These are phyloP conservation scores for Fraxinus sp. DNA, from an alignment of 305 asterid genomes.

Conservation along the genomic window DNA sequence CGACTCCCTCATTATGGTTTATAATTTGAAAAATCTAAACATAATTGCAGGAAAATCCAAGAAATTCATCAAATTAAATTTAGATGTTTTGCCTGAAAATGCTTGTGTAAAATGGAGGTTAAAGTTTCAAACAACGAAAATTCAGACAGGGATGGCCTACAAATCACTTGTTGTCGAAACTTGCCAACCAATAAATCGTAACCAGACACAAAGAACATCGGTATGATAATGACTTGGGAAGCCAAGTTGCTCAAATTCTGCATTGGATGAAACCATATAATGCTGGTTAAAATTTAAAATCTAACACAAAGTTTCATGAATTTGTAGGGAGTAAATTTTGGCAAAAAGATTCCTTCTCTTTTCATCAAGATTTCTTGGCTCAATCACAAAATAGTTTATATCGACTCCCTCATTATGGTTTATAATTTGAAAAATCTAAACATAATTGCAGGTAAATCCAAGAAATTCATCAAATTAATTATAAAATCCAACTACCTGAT, in stretches of 20 bases:
- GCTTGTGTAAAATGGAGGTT: not conserved
- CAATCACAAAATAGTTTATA: not conserved
- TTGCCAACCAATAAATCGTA: not conserved
- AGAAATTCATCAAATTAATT: not conserved
- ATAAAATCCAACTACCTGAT: constrained; percentile 46
- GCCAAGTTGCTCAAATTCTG: not conserved
- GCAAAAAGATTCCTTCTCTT: not conserved
- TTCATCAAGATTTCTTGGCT: not conserved
- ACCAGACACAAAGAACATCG: not conserved
- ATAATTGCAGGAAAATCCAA: too few species aligned
- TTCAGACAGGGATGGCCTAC: not conserved
- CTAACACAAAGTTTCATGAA: not conserved
- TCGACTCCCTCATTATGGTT: not conserved
- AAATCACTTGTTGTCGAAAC: not conserved
- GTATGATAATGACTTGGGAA: not conserved
- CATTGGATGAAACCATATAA: not conserved
- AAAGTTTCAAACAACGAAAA: not conserved
- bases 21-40: too few species aligned
- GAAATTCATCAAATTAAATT: too few species aligned
- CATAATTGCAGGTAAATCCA: not conserved
- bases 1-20: too few species aligned
- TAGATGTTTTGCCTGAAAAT: not conserved
- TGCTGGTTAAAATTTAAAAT: not conserved
- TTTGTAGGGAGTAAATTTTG: not conserved
- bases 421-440: not conserved